Base-by-base conservation (phyloP, 2,329 filamentous ascomycete genomes). In the Colletotrichum sp. region DNA sequence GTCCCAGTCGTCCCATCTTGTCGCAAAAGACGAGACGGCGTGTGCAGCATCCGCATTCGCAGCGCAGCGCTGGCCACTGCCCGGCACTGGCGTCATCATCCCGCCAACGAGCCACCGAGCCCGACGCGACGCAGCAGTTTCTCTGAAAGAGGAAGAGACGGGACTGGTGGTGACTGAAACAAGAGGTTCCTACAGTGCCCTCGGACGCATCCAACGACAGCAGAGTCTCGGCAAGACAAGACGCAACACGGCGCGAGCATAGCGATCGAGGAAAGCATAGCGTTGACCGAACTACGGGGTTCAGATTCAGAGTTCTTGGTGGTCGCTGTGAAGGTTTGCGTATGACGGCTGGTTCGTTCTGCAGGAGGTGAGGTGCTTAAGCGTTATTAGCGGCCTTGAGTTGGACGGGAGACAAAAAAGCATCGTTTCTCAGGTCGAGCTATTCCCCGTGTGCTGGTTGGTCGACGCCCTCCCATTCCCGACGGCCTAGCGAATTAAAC, bases 1-100 rank as follows among this genome's bases (percentile, higher is more conserved):
- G 38, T 34, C 43, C 16, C 47, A 62, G 51, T 66, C 68, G 36
- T 73, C 71, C 68, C 62, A 73, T 62, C 71, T 63, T 15, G 24
- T 24, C 54, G 59, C 38, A 54, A 67, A 61, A 71, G 68, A 73
- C 62, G 57, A 73, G 68, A 71, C 71, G 71, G 66, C 61, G 66
- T 70, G 66, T 73, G 67, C 58, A 69, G 66, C 70, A 70, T 33
- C 62, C 36, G 64, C 47, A 65, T 64, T 64, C 64, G 51, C 43
- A 33, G 62, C 47, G 47, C 33, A 69, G 67, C 67, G 67, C n/a
- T 66, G 71, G 61, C 61, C 71, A 73, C 62, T 57, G 62, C 21
- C 55, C 9, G 62, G 43, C 68, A 73, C 62, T 38, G 33, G 27
- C 61, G 33, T 66, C 55, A 47, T 66, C 66, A 55, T 61, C 55